A percentile compares a stretch with the other conserved stretches of the same genome.
Evolutionary conservation across 2,329 filamentous ascomycete genomes (phyloP).

Genomic region (Diaporthe batatas): DNA sequence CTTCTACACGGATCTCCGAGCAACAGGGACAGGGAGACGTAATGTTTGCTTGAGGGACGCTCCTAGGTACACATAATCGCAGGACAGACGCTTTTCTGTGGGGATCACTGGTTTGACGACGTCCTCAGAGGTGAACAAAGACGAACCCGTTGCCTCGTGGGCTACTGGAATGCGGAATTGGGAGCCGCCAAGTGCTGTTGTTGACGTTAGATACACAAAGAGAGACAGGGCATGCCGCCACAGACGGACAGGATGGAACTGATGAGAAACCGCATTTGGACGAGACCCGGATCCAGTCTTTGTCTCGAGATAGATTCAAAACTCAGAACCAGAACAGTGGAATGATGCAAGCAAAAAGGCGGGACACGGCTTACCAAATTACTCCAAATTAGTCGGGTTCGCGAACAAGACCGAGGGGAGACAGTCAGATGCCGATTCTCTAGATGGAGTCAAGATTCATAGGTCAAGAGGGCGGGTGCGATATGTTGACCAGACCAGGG

Average conservation of each 20-base stretch:
- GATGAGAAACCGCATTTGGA: constrained; percentile 20
- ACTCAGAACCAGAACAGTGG: constrained; percentile 27
- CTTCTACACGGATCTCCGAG: constrained; percentile 1
- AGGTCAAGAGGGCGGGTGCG: background rate
- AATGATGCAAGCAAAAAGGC: constrained; percentile 25
- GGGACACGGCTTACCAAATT: constrained; percentile 30
- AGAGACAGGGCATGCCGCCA: constrained; percentile 15
- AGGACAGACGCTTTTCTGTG: background rate
- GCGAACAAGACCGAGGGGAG: background rate
- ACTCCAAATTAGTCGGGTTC: background rate
- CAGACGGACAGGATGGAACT: background rate
- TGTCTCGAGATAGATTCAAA: constrained; percentile 9
- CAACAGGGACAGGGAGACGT: background rate
- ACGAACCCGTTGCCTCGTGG: constrained; percentile 13
- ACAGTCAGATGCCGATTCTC: background rate
- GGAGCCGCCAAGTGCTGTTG: constrained; percentile 7
- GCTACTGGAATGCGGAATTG: constrained; percentile 20
- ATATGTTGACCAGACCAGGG: background rate
- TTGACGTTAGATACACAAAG: constrained; percentile 33
- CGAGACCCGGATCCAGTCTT: constrained; percentile 18
- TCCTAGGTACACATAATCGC: constrained; percentile 17
- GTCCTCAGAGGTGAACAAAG: constrained; percentile 14
- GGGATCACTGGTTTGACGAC: constrained; percentile 22
- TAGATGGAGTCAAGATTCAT: background rate
- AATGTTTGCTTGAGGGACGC: background rate